phyloP scores from a whole-genome alignment of 306 rosid genomes.

The Malus sieversii region DNA sequence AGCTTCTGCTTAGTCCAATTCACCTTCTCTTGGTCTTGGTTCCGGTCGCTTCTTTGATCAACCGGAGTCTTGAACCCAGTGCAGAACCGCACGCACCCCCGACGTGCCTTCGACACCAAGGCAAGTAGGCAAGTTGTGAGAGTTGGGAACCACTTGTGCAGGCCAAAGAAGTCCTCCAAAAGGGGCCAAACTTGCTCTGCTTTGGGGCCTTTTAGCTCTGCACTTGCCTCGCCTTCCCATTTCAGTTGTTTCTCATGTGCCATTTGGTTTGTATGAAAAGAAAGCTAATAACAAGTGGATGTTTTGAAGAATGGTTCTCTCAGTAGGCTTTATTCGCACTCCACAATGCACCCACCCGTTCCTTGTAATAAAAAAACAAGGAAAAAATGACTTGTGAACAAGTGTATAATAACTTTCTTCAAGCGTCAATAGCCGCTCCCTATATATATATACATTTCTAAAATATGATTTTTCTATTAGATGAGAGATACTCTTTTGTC shows the following conservation, averaged over 20 bases:
- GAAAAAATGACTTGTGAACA: neutral
- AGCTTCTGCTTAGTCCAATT: constrained; percentile 60
- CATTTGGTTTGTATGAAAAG: neutral
- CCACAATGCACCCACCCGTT: neutral
- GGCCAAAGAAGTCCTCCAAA: constrained; percentile 54
- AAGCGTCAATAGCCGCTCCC: neutral
- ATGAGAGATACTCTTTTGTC: no score
- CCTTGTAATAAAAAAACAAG: neutral
- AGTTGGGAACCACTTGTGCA: constrained; percentile 48
- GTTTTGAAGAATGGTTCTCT: neutral
- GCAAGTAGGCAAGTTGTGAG: constrained; percentile 39
- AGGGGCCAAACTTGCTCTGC: constrained; percentile 43
- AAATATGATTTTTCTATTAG: neutral
- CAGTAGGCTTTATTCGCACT: neutral
- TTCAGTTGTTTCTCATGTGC: constrained; percentile 1
- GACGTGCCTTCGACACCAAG: constrained; percentile 40
- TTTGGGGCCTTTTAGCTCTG: constrained; percentile 22
- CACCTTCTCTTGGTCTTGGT: neutral
- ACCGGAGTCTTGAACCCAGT: constrained; percentile 50
- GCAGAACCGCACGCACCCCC: constrained; percentile 47
- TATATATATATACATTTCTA: neutral
- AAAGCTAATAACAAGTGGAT: neutral
- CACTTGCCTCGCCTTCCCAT: constrained; percentile 42
- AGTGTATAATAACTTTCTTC: neutral
- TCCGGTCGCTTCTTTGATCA: neutral